Evolutionary conservation across 768 basidiomycete species (phyloP), one percentile per base, ranked within the genome.

Genomic region (Boletus rex-veris): DNA sequence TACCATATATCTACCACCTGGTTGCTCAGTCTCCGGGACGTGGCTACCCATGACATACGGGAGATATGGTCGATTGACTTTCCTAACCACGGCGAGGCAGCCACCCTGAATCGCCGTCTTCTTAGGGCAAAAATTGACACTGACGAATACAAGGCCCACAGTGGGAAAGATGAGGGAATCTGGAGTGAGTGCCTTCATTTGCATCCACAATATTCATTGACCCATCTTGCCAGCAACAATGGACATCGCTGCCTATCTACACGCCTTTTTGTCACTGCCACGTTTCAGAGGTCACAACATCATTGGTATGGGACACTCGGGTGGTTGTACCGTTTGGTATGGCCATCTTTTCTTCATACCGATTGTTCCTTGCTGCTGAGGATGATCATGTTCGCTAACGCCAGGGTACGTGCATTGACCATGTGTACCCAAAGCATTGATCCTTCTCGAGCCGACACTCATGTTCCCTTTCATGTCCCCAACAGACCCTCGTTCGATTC

Each of bases 1-100:
- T 72, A 67, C 40, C 65, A 71, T 18, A 41, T 53, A 4, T 12
- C 55, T 33, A 52, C 69, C 12, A 43, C 49, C 7, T 54, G 57
- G 7, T 21, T 70, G 7, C 59, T 71, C 37, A 38, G 38, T 30
- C 52, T 55, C 44, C 45, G 45, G 11, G 40, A 53, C 18, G 42
- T 16, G 7, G 54, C 58, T 4, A 50, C 57, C 3, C 64, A 60
- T 33, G 57, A 50, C 26, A 62, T 72, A n/a, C 59, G 63, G 3
- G 71, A 72, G 42, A 63, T 73, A 50, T 72, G 71, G 71, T 62
- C 66, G 3, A 55, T 73, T 3, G 72, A 73, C 47, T 61, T 71
- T 50, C 73, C 71, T 1, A 73, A 73, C 47, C 72, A 73, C 31
- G 72, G 73, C 6, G 64, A 74, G 46, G 58, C 72, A 10, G 72